Conservation (phyloP, 768 basidiomycete genomes). For the Pulveroboletus sp. region DNA sequence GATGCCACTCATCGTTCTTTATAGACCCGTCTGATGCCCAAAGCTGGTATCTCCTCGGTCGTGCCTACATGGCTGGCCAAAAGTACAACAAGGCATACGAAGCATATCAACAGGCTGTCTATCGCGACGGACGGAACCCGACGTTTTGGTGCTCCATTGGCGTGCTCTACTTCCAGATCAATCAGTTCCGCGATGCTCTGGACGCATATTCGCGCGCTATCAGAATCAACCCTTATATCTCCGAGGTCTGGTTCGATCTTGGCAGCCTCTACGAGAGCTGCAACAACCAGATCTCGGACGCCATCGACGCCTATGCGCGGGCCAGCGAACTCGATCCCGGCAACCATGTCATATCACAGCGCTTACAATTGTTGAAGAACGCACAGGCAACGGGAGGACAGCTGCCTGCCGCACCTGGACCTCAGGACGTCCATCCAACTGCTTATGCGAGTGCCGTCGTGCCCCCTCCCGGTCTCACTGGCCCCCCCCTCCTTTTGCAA, state of each 20-base stretch:
- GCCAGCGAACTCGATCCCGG: constrained; percentile 90
- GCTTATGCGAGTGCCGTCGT: constrained; percentile 81
- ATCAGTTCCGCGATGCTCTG: constrained; percentile 97
- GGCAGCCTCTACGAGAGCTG: constrained; percentile 96
- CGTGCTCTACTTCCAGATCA: constrained; percentile 98
- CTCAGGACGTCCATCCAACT: constrained; percentile 94
- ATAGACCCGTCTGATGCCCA: constrained; percentile 92
- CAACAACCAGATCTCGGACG: constrained; percentile 98
- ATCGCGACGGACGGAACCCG: constrained; percentile 97
- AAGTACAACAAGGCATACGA: constrained; percentile 99
- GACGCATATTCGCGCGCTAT: constrained; percentile 99
- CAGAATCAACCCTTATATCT: constrained; percentile 97
- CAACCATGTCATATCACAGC: constrained; percentile 77
- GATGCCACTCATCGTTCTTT: not conserved
- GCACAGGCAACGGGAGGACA: constrained; percentile 72
- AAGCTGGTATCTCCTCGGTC: constrained; percentile 97
- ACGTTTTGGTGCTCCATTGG: constrained; percentile 99
- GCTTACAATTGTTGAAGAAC: constrained; percentile 71
- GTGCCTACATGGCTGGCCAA: constrained; percentile 97
- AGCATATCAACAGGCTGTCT: constrained; percentile 98
- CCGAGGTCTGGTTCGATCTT: constrained; percentile 79
- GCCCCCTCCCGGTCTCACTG: constrained; percentile 63
- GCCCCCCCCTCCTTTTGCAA: constrained; percentile 63
- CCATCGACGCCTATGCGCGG: constrained; percentile 95
- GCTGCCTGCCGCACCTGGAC: constrained; percentile 83